Base-by-base conservation (phyloP, 495 filamentous ascomycete species). In the Thermochaetoides thermophila region DNA sequence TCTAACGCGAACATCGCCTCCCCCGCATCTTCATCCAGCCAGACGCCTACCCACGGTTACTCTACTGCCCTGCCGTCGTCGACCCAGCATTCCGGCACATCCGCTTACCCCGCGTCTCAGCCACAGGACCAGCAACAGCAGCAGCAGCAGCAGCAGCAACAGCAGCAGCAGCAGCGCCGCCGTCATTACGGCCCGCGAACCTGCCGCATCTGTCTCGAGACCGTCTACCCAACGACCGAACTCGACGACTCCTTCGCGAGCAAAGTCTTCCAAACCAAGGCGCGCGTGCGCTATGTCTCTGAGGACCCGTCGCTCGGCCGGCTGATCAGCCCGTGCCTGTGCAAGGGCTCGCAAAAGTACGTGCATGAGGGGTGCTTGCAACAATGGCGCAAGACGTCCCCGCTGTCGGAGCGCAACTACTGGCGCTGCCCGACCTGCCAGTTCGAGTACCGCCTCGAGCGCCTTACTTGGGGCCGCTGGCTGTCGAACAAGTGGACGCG, bases 291-390 rank as follows among this genome's bases (percentile, higher is more conserved):
- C 34, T 93, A 93, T 45, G 68, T 78, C 11, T 87, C 84, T 1
- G 61, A 70, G 31, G 82, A 76, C 43, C 72, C 75, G n/a, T 71
- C 79, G 35, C 60, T 70, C 21, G 85, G 84, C 24, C 77, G 84
- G 4, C 62, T 97, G n/a, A 66, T 97, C 30, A 77, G 81, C 17
- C 89, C 89, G 4, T 97, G 89, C 65, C 74, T 76, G 55, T 97
- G 89, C 63, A 87, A 81, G 58, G 89, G 89, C 34, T 81, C 78
- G 10, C 81, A 85, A 37, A 78, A 78, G 57, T 95, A 92, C 61
- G 85, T 96, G 21, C 89, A 97, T 53, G 82, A 93, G 52, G 81
- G 74, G n/a, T 97, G 89, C 53, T 64, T 97, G 13, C 76, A 86
- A 49, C 58, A 66, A 19, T 96, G 89, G 89, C 76, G 89, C 38